Percentiles rank a stretch among this genome's conserved stretches.
phyloP scores from a whole-genome alignment of 495 filamentous ascomycete species.

The Talaromyces nanjingensis region DNA sequence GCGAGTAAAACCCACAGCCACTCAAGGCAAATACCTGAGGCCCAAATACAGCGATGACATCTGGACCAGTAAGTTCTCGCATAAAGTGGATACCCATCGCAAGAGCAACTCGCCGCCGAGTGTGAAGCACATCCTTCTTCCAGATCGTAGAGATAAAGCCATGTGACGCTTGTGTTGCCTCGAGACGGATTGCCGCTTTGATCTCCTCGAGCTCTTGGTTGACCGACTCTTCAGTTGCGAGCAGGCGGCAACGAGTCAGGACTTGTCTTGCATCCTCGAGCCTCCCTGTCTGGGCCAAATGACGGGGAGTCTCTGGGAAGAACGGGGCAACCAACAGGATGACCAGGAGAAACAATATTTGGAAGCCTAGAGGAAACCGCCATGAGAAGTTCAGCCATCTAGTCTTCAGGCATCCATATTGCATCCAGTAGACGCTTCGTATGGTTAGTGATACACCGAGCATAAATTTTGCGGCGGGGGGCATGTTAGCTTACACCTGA shows the following conservation, averaged over 20 bases:
- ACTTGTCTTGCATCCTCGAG: conserved; percentile 34
- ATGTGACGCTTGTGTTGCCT: conserved; percentile 18
- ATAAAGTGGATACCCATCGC: conserved; percentile 40
- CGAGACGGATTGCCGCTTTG: conserved; percentile 15
- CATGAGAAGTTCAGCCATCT: conserved; percentile 22
- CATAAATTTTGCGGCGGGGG: conserved; percentile 22
- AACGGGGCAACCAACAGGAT: conserved; percentile 21
- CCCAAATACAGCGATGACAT: conserved; percentile 28
- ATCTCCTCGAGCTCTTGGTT: conserved; percentile 25
- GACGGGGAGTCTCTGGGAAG: conserved; percentile 49
- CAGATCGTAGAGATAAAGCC: conserved; percentile 18
- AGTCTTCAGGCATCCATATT: conserved; percentile 37
- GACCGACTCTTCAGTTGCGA: conserved; percentile 12
- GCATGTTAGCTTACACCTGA: conserved; percentile 24
- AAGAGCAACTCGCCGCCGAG: conserved; percentile 35
- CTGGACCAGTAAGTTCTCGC: conserved; percentile 36
- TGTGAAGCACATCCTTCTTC: conserved; percentile 19
- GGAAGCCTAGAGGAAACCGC: conserved; percentile 30
- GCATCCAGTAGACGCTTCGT: conserved; percentile 46
- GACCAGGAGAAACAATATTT: conserved; percentile 21
- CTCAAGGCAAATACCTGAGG: conserved; percentile 25
- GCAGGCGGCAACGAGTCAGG: conserved; percentile 18
- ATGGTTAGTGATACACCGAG: conserved; percentile 28
- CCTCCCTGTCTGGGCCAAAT: conserved; percentile 42
- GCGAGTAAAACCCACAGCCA: conserved; percentile 16